These are phyloP conservation scores for Leccinum holopus DNA, from an alignment of 1,284 basidiomycete species.

Conservation along the genomic window DNA sequence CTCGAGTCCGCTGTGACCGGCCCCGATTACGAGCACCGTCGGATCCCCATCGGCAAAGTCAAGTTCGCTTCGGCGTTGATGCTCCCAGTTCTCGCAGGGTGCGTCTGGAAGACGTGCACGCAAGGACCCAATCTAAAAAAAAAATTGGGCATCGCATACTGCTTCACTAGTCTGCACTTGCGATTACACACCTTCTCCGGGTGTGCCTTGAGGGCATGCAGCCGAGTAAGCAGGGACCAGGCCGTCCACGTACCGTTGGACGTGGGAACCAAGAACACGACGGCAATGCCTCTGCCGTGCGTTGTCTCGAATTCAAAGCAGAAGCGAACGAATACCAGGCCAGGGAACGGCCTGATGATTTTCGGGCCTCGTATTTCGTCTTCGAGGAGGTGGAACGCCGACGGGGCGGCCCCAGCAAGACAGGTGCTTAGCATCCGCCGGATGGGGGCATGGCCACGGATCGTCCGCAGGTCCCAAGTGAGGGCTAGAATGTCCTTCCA, in stretches of 20 bases:
- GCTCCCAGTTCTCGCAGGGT: background rate
- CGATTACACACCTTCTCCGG: background rate
- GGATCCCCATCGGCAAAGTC: slow-evolving; percentile 24
- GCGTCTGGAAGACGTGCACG: background rate
- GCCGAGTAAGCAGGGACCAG: background rate
- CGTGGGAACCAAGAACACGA: background rate
- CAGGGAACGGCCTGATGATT: slow-evolving; percentile 20
- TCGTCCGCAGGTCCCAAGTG: slow-evolving; percentile 32
- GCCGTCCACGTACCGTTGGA: background rate
- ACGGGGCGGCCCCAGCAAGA: slow-evolving; percentile 11
- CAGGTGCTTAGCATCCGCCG: slow-evolving; percentile 18
- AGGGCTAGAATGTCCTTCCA: slow-evolving; percentile 34
- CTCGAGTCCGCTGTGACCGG: slow-evolving; percentile 39
- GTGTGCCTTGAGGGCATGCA: background rate
- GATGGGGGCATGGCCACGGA: slow-evolving; percentile 23
- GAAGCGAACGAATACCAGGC: slow-evolving; percentile 5
- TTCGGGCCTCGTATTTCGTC: slow-evolving; percentile 17
- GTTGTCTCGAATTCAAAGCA: slow-evolving; percentile 27
- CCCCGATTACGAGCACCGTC: slow-evolving; percentile 36
- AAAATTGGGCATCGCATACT: background rate
- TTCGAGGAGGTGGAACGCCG: slow-evolving; percentile 16
- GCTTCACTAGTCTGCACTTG: background rate
- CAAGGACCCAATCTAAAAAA: background rate
- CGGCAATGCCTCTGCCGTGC: slow-evolving; percentile 11
- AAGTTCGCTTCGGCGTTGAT: slow-evolving; percentile 9